A percentile compares a stretch with the other conserved stretches of the same genome.
These are phyloP conservation scores for Russula compacta DNA, from an alignment of 768 basidiomycete genomes.

Conservation along the genomic window DNA sequence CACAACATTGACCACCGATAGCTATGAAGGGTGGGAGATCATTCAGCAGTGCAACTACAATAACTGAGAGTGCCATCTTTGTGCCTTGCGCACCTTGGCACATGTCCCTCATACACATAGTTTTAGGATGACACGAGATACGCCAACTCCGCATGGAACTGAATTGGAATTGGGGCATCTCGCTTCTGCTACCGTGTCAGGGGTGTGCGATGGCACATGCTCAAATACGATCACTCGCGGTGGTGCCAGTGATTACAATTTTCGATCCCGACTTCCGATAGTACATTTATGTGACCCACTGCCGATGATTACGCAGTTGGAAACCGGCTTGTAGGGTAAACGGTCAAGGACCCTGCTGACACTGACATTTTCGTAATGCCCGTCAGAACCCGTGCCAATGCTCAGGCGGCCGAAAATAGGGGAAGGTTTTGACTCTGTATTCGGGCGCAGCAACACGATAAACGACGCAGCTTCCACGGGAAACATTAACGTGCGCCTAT, in stretches of 20 bases:
- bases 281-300: not conserved
- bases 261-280: slow-evolving; percentile 1
- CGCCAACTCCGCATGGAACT: slow-evolving; percentile 3
- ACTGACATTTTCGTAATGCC: not conserved
- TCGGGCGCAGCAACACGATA: slow-evolving; percentile 3
- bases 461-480: not conserved
- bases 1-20: not conserved
- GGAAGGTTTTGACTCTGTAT: slow-evolving; percentile 2
- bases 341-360: not conserved
- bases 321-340: not conserved
- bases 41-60: not conserved
- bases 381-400: not conserved
- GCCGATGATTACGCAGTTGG: slow-evolving; percentile 2
- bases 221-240: slow-evolving; percentile 8
- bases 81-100: slow-evolving; percentile 4
- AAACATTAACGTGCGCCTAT: slow-evolving; percentile 4
- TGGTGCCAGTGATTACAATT: slow-evolving; percentile 7
- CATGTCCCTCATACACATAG: not conserved
- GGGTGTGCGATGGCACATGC: slow-evolving; percentile 12
- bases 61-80: not conserved
- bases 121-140: slow-evolving; percentile 4
- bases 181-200: slow-evolving; percentile 13
- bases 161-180: slow-evolving; percentile 9
- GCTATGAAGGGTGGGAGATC: not conserved
- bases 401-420: not conserved